Base-by-base conservation (phyloP, 768 basidiomycete species). In the Trametes cubensis region DNA sequence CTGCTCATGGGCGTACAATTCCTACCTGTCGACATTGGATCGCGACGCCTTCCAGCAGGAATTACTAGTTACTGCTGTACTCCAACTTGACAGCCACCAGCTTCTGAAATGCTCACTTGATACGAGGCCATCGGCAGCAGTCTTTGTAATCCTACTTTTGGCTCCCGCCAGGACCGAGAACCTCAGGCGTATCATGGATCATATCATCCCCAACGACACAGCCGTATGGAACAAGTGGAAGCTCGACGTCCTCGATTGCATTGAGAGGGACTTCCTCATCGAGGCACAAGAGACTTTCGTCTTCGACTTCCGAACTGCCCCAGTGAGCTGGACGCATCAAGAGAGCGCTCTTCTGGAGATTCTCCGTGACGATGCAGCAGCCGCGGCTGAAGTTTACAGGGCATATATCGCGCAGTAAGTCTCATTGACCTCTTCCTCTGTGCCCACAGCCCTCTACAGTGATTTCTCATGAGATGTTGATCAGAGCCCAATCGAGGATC, bases 1-100 rank as follows among this genome's bases (percentile, higher is more conserved):
- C 18, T 48, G 25, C 28, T 60, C 63, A 8, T 64, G 63, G 63
- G n/a, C 42, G 30, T 64, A 64, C 44, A 64, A 60, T 51, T 34
- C 59, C 20, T 60, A 47, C 38, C 47, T 64, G 42, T 60, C 63
- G 11, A 55, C 59, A 3, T 23, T 57, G 53, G 63, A 64, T 42
- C 48, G 48, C 25, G 49, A 57, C 44, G 44, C 13, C 44, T 48
- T 64, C 30, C 63, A 64, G 46, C 11, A 48, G 10, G n/a, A 23
- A 6, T 61, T 64, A 18, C 45, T 63, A n/a, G n/a, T 48, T 23
- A n/a, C 49, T 8, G 18, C 53, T 1, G 23, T 63, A 0, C 55
- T 62, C 21, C 23, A n/a, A 21, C 6, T 23, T 20, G 26, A 44
- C 10, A 25, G 14, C 13, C 18, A 28, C 14, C 42, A n/a, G 10